Percentiles rank a stretch among this genome's conserved stretches.
These are phyloP conservation scores for Chrysoporthe deuterocubensis DNA, from an alignment of 2,329 filamentous ascomycete genomes.

Conservation along the genomic window DNA sequence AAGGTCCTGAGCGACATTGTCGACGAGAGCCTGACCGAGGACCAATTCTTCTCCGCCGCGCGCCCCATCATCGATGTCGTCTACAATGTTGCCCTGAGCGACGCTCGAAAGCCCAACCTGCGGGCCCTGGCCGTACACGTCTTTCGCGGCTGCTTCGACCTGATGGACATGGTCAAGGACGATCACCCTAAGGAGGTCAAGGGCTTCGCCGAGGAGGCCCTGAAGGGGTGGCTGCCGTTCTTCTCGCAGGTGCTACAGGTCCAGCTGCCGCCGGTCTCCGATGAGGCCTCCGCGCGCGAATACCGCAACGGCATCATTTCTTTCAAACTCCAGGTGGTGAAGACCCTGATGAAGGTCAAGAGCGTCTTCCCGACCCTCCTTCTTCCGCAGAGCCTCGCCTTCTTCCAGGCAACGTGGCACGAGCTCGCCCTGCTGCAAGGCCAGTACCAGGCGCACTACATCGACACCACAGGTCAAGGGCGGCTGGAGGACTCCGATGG, in stretches of 20 bases:
- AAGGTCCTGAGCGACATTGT: constrained; percentile 88
- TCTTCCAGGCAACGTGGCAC: constrained; percentile 89
- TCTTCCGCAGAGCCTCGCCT: constrained; percentile 76
- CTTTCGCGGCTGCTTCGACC: constrained; percentile 90
- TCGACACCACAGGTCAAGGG: constrained; percentile 82
- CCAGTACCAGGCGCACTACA: constrained; percentile 81
- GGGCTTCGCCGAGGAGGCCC: constrained; percentile 83
- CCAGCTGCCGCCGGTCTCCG: constrained; percentile 69
- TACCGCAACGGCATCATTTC: constrained; percentile 81
- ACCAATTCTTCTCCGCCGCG: constrained; percentile 92
- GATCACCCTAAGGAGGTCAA: constrained; percentile 87
- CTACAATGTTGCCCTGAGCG: constrained; percentile 79
- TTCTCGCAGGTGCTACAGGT: constrained; percentile 80
- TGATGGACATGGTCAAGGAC: constrained; percentile 95
- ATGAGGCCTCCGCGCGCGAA: constrained; percentile 60
- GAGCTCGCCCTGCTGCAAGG: constrained; percentile 76
- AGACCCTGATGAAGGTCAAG: constrained; percentile 88
- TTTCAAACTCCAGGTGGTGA: constrained; percentile 91
- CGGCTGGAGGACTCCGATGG: constrained; percentile 87
- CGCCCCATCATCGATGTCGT: constrained; percentile 82
- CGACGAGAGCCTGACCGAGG: constrained; percentile 90
- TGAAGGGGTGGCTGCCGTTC: constrained; percentile 86
- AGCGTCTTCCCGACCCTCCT: constrained; percentile 81
- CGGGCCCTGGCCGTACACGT: constrained; percentile 87
- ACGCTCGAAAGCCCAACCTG: constrained; percentile 73